Percentiles rank a stretch among this genome's conserved stretches.
phyloP scores from a whole-genome alignment of 495 filamentous ascomycete genomes.

The Lepraria neglecta region DNA sequence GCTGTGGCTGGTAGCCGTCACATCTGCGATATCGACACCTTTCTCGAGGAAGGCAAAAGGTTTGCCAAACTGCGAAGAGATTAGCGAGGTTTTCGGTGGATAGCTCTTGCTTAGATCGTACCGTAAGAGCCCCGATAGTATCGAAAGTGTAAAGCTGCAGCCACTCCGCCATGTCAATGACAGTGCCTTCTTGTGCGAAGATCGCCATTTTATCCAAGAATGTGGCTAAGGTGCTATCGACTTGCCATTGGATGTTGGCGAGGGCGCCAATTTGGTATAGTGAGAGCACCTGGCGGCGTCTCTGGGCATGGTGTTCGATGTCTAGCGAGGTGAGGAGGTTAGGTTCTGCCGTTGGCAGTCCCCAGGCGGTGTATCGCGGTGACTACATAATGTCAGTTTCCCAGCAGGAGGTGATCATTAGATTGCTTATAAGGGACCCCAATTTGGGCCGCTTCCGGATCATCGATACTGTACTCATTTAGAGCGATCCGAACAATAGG shows the following conservation, averaged over 20 bases:
- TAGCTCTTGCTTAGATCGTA: constrained; percentile 23
- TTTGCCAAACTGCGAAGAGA: constrained; percentile 12
- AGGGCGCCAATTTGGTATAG: constrained; percentile 9
- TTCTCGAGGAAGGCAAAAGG: constrained; percentile 20
- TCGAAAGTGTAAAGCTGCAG: constrained; percentile 76
- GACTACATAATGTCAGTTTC: background rate
- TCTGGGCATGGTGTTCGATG: constrained; percentile 1
- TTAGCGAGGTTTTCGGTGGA: constrained; percentile 25
- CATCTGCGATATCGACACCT: constrained; percentile 9
- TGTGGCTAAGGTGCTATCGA: background rate
- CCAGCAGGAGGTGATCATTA: constrained; percentile 29
- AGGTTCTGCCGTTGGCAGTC: constrained; percentile 31
- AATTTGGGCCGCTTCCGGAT: constrained; percentile 37
- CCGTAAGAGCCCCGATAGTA: constrained; percentile 58
- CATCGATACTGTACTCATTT: constrained; percentile 45
- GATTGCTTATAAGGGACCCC: constrained; percentile 29
- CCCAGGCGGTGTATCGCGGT: constrained; percentile 2
- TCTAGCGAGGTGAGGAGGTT: constrained; percentile 30
- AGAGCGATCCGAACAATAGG: constrained; percentile 45
- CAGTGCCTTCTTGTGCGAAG: constrained; percentile 27
- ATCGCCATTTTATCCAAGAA: constrained; percentile 6
- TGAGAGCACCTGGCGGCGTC: constrained; percentile 6
- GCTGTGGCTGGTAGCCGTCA: background rate
- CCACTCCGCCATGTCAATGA: constrained; percentile 53
- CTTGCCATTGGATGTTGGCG: constrained; percentile 7